phyloP scores from a whole-genome alignment of 2,329 filamentous ascomycete genomes.

The Sporothrix phasma region DNA sequence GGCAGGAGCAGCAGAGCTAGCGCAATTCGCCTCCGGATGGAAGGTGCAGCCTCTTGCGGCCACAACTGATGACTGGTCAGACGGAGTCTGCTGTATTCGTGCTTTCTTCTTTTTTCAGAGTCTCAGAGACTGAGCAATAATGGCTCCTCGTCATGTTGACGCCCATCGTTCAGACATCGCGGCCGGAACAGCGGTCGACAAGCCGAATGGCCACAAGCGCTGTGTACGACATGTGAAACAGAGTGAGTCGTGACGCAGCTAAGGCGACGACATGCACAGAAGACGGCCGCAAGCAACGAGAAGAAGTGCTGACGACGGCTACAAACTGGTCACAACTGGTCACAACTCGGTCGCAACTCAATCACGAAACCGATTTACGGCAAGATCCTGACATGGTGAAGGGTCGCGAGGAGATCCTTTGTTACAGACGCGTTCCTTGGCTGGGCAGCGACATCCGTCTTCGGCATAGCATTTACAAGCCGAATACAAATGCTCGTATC shows the following conservation, averaged over 20 bases:
- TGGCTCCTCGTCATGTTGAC: neutral
- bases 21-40: no score
- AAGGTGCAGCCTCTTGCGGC: neutral
- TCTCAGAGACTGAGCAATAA: neutral
- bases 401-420: constrained; percentile 2
- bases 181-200: neutral
- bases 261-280: neutral
- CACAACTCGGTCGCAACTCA: neutral
- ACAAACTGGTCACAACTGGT: no score
- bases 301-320: neutral
- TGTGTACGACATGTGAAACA: neutral
- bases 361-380: neutral
- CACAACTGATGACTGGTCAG: neutral
- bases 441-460: neutral
- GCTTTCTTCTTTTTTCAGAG: neutral
- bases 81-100: neutral
- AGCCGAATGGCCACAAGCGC: neutral
- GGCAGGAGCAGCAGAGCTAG: neutral
- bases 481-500: neutral
- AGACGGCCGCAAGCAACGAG: neutral
- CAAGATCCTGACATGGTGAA: neutral
- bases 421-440: neutral
- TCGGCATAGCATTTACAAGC: neutral
- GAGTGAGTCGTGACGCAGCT: neutral
- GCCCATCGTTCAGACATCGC: neutral